phyloP scores from a whole-genome alignment of 306 rosid species.

The Castanea crenata region DNA sequence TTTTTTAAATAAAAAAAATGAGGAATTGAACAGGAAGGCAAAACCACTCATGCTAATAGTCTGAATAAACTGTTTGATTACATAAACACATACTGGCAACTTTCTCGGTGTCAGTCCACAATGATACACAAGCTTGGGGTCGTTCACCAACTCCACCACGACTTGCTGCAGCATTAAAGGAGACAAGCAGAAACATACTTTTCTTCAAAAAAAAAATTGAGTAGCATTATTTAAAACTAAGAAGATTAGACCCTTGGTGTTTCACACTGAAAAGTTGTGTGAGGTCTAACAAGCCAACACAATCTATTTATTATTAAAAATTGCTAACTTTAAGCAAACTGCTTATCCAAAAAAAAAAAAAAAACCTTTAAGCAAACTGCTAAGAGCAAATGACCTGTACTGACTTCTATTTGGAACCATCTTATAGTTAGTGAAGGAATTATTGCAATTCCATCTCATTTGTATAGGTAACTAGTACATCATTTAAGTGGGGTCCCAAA shows the following conservation, averaged over 20 bases:
- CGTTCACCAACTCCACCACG: slow-evolving; percentile 66
- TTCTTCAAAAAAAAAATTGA: slow-evolving; percentile 29
- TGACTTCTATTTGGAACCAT: background rate
- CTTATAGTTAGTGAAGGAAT: background rate
- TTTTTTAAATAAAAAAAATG: slow-evolving; percentile 10
- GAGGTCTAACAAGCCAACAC: slow-evolving; percentile 10
- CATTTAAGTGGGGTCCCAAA: background rate
- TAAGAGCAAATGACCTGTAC: background rate
- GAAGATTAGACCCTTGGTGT: slow-evolving; percentile 16
- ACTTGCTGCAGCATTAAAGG: slow-evolving; percentile 69
- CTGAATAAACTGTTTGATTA: slow-evolving; percentile 16
- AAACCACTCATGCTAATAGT: background rate
- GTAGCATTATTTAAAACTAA: slow-evolving; percentile 8
- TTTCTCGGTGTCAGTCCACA: slow-evolving; percentile 93
- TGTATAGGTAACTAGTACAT: background rate
- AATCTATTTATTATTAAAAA: background rate
- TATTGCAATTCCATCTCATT: background rate
- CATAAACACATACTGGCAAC: slow-evolving; percentile 69
- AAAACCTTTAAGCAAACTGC: background rate
- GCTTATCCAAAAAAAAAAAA: no score
- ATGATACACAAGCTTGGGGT: slow-evolving; percentile 94
- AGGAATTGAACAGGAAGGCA: slow-evolving; percentile 10
- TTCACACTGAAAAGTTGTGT: slow-evolving; percentile 11
- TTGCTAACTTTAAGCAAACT: background rate
- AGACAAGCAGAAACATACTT: slow-evolving; percentile 21